These are phyloP conservation scores for Lactarius quietus DNA, from an alignment of 768 basidiomycete genomes.

Conservation along the genomic window DNA sequence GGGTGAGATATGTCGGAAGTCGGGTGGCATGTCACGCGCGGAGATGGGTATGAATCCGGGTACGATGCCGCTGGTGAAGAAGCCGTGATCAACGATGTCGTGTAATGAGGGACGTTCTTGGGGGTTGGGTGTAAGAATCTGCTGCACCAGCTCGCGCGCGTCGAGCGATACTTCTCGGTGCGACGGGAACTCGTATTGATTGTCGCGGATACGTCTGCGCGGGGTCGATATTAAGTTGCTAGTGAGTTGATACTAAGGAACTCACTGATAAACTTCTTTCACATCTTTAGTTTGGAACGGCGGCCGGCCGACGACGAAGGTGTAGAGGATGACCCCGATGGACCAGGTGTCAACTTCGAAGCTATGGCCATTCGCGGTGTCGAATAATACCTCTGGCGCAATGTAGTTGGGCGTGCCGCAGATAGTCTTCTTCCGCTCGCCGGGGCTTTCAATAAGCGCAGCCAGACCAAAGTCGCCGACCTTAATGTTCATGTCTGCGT, in stretches of 20 bases:
- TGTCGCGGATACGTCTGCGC: conserved; percentile 83
- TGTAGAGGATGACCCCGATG: conserved; percentile 95
- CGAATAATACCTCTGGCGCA: conserved; percentile 95
- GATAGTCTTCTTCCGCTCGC: conserved; percentile 98
- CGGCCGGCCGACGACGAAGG: conserved; percentile 89
- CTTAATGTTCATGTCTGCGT: conserved; percentile 89
- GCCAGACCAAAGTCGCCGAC: conserved; percentile 98
- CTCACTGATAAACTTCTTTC: conserved; percentile 91
- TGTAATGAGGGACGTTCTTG: conserved; percentile 76
- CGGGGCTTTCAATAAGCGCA: conserved; percentile 92
- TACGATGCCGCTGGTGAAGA: conserved; percentile 78
- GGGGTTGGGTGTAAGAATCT: conserved; percentile 84
- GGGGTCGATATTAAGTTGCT: conserved; percentile 1
- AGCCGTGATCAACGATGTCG: conserved; percentile 79
- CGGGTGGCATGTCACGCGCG: conserved; percentile 71
- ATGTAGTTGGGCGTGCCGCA: conserved; percentile 99
- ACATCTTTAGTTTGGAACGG: conserved; percentile 99
- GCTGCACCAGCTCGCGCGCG: conserved; percentile 71
- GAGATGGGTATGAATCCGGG: conserved; percentile 78
- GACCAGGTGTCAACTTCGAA: conserved; percentile 99
- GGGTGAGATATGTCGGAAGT: conserved; percentile 66
- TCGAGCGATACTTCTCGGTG: conserved; percentile 69
- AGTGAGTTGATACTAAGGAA: conserved; percentile 1
- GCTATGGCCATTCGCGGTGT: conserved; percentile 92
- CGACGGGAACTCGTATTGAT: conserved; percentile 87